phyloP scores from a whole-genome alignment of 306 rosid genomes.

The Begonia loranthoides region DNA sequence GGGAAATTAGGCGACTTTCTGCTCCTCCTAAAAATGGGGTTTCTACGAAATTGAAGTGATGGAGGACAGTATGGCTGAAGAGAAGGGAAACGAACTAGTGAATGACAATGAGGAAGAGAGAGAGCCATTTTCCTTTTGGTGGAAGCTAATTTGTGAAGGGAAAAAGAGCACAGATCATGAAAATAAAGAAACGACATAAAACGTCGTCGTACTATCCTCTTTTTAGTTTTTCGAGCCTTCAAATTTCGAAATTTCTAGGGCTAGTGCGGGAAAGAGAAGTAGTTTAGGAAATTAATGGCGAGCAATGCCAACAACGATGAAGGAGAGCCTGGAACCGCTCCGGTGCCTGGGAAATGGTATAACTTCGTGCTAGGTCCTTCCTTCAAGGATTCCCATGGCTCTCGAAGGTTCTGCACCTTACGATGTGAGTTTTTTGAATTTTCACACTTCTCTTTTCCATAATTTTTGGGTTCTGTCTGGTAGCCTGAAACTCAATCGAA shows the following conservation, averaged over 20 bases:
- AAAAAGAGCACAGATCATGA: too few species aligned
- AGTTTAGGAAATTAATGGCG: not conserved
- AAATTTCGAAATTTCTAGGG: slow-evolving; percentile 1
- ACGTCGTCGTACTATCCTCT: too few species aligned
- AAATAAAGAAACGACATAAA: too few species aligned
- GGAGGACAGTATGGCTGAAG: slow-evolving; percentile 6
- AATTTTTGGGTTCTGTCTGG: too few species aligned
- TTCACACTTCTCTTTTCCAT: too few species aligned
- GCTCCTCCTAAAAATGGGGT: slow-evolving; percentile 11
- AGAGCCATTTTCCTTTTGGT: slow-evolving; percentile 11
- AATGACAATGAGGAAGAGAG: slow-evolving; percentile 19
- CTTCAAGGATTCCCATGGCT: slow-evolving; percentile 5
- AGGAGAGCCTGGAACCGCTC: slow-evolving; percentile 11
- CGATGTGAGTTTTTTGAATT: slow-evolving; percentile 8
- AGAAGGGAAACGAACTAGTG: slow-evolving; percentile 10
- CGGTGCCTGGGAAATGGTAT: slow-evolving; percentile 11
- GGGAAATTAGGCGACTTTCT: slow-evolving; percentile 9
- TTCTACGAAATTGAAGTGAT: slow-evolving; percentile 9
- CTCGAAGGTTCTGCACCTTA: slow-evolving; percentile 10
- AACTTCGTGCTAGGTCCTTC: slow-evolving; percentile 9
- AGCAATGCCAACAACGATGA: not conserved
- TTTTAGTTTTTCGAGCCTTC: not conserved
- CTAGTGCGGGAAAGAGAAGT: not conserved
- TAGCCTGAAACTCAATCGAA: too few species aligned
- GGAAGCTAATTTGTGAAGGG: too few species aligned